These are phyloP conservation scores for Auricularia heimuer DNA, from an alignment of 768 basidiomycete genomes.

Conservation along the genomic window DNA sequence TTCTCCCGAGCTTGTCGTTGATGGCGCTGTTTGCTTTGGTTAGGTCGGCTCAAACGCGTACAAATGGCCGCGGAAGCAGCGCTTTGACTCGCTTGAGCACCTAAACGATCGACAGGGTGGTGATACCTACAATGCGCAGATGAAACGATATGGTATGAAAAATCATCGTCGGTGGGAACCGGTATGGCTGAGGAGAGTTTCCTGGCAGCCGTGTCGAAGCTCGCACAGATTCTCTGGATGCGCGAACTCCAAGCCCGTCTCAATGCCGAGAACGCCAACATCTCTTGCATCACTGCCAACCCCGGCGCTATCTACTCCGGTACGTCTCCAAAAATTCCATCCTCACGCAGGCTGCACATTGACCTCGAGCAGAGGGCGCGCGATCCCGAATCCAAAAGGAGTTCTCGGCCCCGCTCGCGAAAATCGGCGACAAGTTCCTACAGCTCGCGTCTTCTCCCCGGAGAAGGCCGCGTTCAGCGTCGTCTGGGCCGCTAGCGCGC, in stretches of 20 bases:
- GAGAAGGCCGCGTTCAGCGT: not conserved
- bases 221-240: not conserved
- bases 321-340: not conserved
- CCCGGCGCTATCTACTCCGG: not conserved
- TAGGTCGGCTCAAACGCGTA: not conserved
- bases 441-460: not conserved
- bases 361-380: not conserved
- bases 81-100: not conserved
- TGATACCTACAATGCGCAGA: not conserved
- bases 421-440: not conserved
- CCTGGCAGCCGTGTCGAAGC: not conserved
- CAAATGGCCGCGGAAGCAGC: not conserved
- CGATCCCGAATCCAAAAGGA: not conserved
- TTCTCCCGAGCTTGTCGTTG: not conserved
- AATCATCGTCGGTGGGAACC: too few relatives aligned
- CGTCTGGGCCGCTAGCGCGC: not conserved
- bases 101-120: not conserved
- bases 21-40: not conserved
- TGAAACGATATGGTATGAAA: not conserved
- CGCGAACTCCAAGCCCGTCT: not conserved
- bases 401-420: not conserved
- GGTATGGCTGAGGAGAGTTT: too few relatives aligned
- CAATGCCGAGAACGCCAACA: not conserved
- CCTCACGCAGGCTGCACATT: not conserved
- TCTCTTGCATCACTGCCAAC: not conserved